A percentile compares a stretch with the other conserved stretches of the same genome.
These are phyloP conservation scores for Geosmithia flava DNA, from an alignment of 2,329 filamentous ascomycete genomes.

Conservation along the genomic window DNA sequence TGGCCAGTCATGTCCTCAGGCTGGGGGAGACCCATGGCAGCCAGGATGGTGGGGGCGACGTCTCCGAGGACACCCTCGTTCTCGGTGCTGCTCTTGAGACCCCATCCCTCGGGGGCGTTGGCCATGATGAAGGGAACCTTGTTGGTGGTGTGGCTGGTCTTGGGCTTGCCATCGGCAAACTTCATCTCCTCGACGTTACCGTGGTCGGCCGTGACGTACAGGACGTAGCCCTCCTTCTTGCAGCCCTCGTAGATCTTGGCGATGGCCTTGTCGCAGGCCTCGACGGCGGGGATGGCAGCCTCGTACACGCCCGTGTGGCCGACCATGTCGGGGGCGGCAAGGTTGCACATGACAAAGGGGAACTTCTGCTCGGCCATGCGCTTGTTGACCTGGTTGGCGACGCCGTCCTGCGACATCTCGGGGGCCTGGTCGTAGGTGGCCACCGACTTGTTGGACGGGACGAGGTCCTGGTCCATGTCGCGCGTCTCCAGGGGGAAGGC, in stretches of 20 bases:
- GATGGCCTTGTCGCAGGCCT: conserved; percentile 87
- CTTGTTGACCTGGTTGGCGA: conserved; percentile 83
- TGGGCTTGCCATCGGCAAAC: conserved; percentile 69
- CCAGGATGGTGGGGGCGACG: conserved; percentile 88
- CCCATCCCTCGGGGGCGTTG: conserved; percentile 85
- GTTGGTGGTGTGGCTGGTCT: conserved; percentile 69
- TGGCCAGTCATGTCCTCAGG: conserved; percentile 86
- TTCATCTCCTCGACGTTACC: conserved; percentile 99
- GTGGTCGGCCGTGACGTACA: conserved; percentile 95
- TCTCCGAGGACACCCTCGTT: conserved; percentile 77
- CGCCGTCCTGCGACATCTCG: conserved; percentile 87
- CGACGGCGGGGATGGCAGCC: conserved; percentile 73
- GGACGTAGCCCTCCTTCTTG: conserved; percentile 83
- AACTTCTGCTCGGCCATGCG: conserved; percentile 75
- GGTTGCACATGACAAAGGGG: conserved; percentile 94
- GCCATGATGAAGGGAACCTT: conserved; percentile 97
- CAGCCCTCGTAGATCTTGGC: conserved; percentile 85
- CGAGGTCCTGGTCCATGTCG: conserved; percentile 66
- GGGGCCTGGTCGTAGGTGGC: conserved; percentile 91
- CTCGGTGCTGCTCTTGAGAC: conserved; percentile 58
- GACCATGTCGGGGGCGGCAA: conserved; percentile 98
- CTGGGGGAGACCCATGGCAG: conserved; percentile 80
- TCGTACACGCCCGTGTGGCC: conserved; percentile 97
- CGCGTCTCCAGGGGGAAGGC: conserved; percentile 84
- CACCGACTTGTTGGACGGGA: conserved; percentile 80